Evolutionary conservation across 2,329 filamentous ascomycete species (phyloP), one percentile per base, ranked within the genome.

Genomic region (Teratosphaeriaceae sp.): DNA sequence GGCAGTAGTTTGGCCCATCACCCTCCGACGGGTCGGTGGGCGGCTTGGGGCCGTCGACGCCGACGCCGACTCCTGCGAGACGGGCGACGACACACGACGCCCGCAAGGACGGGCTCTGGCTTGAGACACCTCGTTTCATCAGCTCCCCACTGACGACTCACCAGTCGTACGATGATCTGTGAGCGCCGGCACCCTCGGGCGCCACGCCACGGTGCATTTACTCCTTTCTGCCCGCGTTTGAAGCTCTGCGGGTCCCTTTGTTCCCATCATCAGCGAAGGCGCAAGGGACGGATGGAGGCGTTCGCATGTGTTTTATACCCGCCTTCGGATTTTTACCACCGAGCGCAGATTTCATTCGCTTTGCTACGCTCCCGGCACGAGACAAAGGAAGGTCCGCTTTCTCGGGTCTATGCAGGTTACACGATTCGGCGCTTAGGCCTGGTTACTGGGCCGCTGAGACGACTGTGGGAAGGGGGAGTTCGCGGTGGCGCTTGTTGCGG

Each of bases 1-100:
- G 59, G 27, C 61, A 64, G 47, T 64, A 53, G 46, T 19, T 34
- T 9, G 18, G 31, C 20, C 31, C 35, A 5, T 12, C 15, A 16
- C 35, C 16, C 20, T 13, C 11, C 33, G 36, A 13, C 11, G 11
- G n/a, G n/a, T n/a, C n/a, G n/a, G n/a, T n/a, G n/a, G n/a, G n/a
- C 18, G 7, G 13, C 16, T 35, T 36, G 33, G 33, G n/a, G n/a
- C n/a, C n/a, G n/a, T n/a, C n/a, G n/a, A n/a, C n/a, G n/a, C n/a
- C n/a, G n/a, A n/a, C n/a, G n/a, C n/a, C n/a, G n/a, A n/a, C n/a
- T n/a, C n/a, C n/a, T n/a, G n/a, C n/a, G n/a, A n/a, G n/a, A n/a
- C n/a, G n/a, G n/a, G n/a, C n/a, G n/a, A n/a, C n/a, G n/a, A n/a
- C n/a, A n/a, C n/a, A n/a, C n/a, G n/a, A n/a, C n/a, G n/a, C n/a